phyloP scores from a whole-genome alignment of 352 stramenopile species.

The Globisporangium polare region DNA sequence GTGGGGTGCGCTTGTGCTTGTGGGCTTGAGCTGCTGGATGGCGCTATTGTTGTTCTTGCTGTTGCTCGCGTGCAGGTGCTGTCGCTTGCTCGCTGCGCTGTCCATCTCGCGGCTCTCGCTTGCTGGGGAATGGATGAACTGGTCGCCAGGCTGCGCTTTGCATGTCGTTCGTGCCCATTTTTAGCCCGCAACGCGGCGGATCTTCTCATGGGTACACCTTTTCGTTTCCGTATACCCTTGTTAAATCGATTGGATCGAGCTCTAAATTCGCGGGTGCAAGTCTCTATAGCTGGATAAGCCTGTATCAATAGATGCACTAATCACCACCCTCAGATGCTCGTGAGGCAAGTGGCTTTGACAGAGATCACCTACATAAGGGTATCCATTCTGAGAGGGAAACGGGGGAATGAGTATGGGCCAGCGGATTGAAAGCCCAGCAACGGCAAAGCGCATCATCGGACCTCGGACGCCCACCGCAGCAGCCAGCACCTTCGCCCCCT shows the following conservation, averaged over 20 bases:
- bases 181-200: neutral
- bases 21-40: neutral
- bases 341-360: neutral
- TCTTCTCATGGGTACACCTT: slow-evolving; percentile 10
- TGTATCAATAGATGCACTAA: neutral
- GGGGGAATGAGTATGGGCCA: slow-evolving; percentile 8
- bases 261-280: too few relatives aligned
- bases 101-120: neutral
- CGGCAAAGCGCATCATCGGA: slow-evolving; percentile 6
- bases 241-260: neutral
- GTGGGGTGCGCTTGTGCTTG: neutral
- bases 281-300: neutral
- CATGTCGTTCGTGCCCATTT: slow-evolving; percentile 4
- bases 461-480: neutral
- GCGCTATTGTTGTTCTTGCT: neutral
- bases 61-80: slow-evolving; percentile 10
- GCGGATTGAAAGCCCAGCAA: slow-evolving; percentile 5
- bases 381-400: neutral
- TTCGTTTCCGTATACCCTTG: neutral
- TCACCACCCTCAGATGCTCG: too few relatives aligned
- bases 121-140: neutral
- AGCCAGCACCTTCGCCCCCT: slow-evolving; percentile 3
- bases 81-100: neutral
- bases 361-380: slow-evolving; percentile 1
- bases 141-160: neutral